These are phyloP conservation scores for Pythium oligandrum DNA, from an alignment of 352 stramenopile species.

Conservation along the genomic window DNA sequence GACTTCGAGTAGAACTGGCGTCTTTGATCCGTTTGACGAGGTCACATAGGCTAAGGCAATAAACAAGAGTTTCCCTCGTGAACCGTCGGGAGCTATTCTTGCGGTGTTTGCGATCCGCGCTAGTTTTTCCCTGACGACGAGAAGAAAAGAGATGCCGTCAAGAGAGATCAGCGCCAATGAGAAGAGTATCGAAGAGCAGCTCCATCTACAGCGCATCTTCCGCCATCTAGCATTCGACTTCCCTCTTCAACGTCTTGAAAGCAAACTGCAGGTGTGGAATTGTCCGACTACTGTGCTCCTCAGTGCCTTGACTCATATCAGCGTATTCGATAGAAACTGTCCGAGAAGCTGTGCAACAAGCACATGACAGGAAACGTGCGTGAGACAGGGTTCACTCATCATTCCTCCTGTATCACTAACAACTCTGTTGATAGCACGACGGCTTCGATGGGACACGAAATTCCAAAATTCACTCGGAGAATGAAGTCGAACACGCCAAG, in stretches of 20 bases:
- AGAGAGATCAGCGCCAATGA: conserved; percentile 15
- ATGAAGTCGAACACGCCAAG: conserved; percentile 29
- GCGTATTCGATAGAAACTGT: conserved; percentile 29
- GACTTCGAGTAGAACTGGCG: conserved; percentile 6
- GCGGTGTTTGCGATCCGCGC: too few species aligned
- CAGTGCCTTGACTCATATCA: not conserved
- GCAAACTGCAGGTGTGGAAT: conserved; percentile 50
- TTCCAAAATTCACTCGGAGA: conserved; percentile 25
- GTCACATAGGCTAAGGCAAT: too few species aligned
- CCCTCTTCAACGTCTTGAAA: conserved; percentile 45
- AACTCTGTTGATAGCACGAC: conserved; percentile 1
- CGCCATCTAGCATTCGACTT: conserved; percentile 64
- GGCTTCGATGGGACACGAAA: not conserved
- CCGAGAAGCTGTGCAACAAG: conserved; percentile 31
- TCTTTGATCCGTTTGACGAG: too few species aligned
- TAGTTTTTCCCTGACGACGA: too few species aligned
- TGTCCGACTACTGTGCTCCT: not conserved
- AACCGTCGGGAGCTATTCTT: too few species aligned
- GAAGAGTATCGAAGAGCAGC: conserved; percentile 67
- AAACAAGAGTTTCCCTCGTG: too few species aligned
- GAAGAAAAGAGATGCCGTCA: not conserved
- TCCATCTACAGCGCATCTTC: conserved; percentile 72
- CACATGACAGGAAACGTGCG: conserved; percentile 9
- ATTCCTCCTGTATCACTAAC: too few species aligned
- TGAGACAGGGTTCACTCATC: not conserved